Base-by-base conservation (phyloP, 1,284 basidiomycete species). In the Malassezia sympodialis region DNA sequence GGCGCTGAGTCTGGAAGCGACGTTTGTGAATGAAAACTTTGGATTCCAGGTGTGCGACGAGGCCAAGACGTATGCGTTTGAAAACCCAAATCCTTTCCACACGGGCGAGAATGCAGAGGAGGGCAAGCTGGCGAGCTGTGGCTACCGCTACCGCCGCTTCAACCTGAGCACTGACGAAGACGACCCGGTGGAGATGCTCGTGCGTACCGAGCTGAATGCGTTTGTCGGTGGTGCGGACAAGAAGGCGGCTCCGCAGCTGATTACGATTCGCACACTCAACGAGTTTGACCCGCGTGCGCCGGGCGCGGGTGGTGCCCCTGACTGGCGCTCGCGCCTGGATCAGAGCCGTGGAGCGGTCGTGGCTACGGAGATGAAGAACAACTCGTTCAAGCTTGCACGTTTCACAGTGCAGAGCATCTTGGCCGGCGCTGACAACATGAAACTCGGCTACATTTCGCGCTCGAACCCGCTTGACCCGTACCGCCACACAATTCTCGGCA, bases 351-450 rank as follows among this genome's bases (percentile, higher is more conserved):
- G 94, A 69, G 94, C 94, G 3, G 93, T 99, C 41, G 90, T 98
- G 55, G 90, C 94, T 43, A 94, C 90, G 39, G 94, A 99, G 80
- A 96, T 98, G 94, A 98, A 98, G 81, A 99, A 98, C 79, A 99
- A 99, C 79, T 89, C 86, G 71, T 91, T 86, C 79, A 98, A 98
- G 78, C 82, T 99, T 48, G 91, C 93, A 17, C 87, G 93, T 73
- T 99, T 93, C 88, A 86, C 94, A 0, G 87, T 96, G 28, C 91
- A 96, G 79, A 88, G 87, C 73, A 82, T 96, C 51, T 80, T 99
- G 39, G 90, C 94, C 45, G 94, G 94, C 49, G 93, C 91, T 17
- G 94, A 98, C 62, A 80, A 85, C 67, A 87, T 98, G 85, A 99
- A 98, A 80, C 88, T 99, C 75, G 94, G 94, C 85, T 81, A 79